A percentile compares a stretch with the other conserved stretches of the same genome.
These are phyloP conservation scores for Liriodendron chinense DNA, from an alignment of 164 flowering plant species.

Conservation along the genomic window DNA sequence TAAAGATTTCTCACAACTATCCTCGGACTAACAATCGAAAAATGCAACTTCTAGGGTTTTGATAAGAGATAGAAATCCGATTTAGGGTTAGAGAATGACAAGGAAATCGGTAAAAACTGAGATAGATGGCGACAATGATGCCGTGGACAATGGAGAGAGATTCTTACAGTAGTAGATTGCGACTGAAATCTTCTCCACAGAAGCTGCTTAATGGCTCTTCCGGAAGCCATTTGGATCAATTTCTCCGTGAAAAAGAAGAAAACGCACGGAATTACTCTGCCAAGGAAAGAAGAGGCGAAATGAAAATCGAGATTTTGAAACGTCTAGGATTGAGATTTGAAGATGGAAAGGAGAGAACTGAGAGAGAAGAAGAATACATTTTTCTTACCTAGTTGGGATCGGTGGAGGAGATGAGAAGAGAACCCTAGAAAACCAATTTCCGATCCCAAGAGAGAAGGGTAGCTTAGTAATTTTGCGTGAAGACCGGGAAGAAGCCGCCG, in stretches of 20 bases:
- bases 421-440: neutral
- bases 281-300: neutral
- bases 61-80: neutral
- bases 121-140: neutral
- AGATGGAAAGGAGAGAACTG: neutral
- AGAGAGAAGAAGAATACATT: neutral
- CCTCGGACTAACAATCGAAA: neutral
- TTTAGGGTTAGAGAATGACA: neutral
- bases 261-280: neutral
- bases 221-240: slow-evolving; percentile 22
- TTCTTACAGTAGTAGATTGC: slow-evolving; percentile 16
- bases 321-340: neutral
- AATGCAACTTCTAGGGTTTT: neutral
- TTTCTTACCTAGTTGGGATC: neutral
- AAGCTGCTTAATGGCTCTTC: slow-evolving; percentile 29
- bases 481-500: neutral
- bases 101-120: neutral
- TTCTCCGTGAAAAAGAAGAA: neutral
- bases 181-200: slow-evolving; percentile 24
- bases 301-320: neutral
- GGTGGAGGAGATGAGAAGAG: neutral
- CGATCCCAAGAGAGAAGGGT: neutral
- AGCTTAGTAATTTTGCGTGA: neutral
- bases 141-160: neutral
- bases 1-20: neutral